Percentiles rank a stretch among this genome's conserved stretches.
These are phyloP conservation scores for Didymella pomorum DNA, from an alignment of 2,329 filamentous ascomycete genomes.

Conservation along the genomic window DNA sequence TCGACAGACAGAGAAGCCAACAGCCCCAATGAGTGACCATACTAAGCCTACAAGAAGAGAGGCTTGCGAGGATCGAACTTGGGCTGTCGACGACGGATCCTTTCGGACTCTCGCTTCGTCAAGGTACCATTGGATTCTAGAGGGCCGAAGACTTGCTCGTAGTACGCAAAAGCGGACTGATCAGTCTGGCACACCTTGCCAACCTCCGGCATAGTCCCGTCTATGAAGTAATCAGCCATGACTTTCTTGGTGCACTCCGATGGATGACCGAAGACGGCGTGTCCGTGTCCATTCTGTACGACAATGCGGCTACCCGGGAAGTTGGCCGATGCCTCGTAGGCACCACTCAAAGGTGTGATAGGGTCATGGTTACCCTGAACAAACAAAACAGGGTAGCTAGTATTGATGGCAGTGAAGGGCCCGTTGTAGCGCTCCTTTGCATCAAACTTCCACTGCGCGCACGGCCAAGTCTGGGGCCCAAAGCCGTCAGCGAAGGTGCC, in stretches of 20 bases:
- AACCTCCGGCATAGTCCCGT: constrained; percentile 25
- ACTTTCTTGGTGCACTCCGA: constrained; percentile 21
- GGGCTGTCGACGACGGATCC: not conserved
- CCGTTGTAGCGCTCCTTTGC: constrained; percentile 28
- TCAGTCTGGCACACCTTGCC: constrained; percentile 25
- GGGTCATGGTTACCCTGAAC: constrained; percentile 28
- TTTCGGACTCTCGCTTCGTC: constrained; percentile 1
- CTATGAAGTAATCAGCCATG: constrained; percentile 24
- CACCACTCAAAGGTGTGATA: constrained; percentile 28
- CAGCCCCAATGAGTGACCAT: not conserved
- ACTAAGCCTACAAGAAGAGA: not conserved
- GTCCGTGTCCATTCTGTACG: constrained; percentile 27
- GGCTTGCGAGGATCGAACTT: constrained; percentile 1
- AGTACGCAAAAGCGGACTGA: constrained; percentile 18
- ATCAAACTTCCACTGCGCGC: constrained; percentile 28
- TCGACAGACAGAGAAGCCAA: not conserved
- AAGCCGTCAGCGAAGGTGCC: constrained; percentile 25
- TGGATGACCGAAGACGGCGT: constrained; percentile 15
- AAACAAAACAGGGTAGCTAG: constrained; percentile 26
- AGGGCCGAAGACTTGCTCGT: constrained; percentile 2
- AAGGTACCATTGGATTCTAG: not conserved
- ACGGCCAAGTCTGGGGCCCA: constrained; percentile 22
- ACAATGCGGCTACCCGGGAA: constrained; percentile 25
- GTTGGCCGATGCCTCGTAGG: constrained; percentile 25
- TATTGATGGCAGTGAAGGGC: constrained; percentile 23